These are phyloP conservation scores for Primulina tabacum DNA, from an alignment of 257 asterid genomes.

Conservation along the genomic window DNA sequence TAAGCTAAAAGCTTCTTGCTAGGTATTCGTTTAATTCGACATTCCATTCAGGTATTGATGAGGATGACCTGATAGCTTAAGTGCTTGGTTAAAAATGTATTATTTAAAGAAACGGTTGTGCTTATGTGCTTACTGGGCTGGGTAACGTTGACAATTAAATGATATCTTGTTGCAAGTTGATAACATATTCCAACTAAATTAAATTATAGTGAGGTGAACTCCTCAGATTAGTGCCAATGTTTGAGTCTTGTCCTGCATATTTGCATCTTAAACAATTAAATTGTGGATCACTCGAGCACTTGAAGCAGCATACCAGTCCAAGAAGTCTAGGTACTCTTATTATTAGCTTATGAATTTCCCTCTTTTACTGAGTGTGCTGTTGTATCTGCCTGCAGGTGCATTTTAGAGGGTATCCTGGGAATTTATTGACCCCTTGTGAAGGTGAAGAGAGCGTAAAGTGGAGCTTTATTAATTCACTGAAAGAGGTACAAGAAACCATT, in stretches of 20 bases:
- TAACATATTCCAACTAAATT: not conserved
- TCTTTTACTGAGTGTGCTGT: constrained; percentile 15
- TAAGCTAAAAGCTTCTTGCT: not conserved
- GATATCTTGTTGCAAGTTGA: not conserved
- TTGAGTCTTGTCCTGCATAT: constrained; percentile 11
- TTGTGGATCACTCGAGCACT: not conserved
- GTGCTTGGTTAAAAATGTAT: not conserved
- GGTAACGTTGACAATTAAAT: not conserved
- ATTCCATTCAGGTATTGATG: not conserved
- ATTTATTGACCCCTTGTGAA: constrained; percentile 79
- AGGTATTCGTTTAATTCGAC: not conserved
- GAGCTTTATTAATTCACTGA: constrained; percentile 85
- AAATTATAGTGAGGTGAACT: not conserved
- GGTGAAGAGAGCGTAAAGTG: constrained; percentile 94
- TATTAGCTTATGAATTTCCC: constrained; percentile 15
- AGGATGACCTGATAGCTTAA: not conserved
- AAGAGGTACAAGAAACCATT: constrained; percentile 70
- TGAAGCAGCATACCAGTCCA: not conserved
- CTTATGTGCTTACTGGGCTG: not conserved
- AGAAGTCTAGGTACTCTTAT: constrained; percentile 1
- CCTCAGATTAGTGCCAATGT: not conserved
- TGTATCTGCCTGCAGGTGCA: constrained; percentile 64
- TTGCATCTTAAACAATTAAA: constrained; percentile 6
- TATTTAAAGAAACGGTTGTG: not conserved
- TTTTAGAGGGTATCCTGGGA: constrained; percentile 91